These are phyloP conservation scores for Trichoderma erinaceum DNA, from an alignment of 495 filamentous ascomycete species.

Conservation along the genomic window DNA sequence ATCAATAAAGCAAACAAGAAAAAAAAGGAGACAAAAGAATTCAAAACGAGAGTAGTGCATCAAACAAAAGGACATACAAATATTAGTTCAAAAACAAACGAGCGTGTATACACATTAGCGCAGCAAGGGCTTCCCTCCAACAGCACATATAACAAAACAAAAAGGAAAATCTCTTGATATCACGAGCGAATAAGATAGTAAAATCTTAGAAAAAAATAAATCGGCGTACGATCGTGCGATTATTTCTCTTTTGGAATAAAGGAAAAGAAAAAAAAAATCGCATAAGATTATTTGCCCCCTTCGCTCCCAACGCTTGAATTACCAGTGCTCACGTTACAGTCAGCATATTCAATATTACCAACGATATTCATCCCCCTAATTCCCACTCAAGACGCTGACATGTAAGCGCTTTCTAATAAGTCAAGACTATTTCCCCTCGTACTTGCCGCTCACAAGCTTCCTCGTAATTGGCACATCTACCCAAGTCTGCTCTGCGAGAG, in stretches of 20 bases:
- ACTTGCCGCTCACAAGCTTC: constrained; percentile 76
- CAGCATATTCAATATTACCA: background rate
- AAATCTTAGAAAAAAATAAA: background rate
- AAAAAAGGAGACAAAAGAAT: background rate
- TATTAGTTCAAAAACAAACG: background rate
- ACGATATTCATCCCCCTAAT: background rate
- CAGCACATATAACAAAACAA: background rate
- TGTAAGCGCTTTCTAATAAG: background rate
- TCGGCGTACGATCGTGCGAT: constrained; percentile 2
- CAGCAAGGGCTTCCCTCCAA: background rate
- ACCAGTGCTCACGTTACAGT: background rate
- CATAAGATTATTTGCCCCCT: background rate
- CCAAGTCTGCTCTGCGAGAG: constrained; percentile 53
- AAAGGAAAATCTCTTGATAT: constrained; percentile 1
- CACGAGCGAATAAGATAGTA: background rate
- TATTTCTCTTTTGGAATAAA: background rate
- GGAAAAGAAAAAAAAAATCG: background rate
- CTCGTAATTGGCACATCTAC: constrained; percentile 62
- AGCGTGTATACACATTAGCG: constrained; percentile 10
- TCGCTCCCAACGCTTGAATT: too few relatives aligned
- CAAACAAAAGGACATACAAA: background rate
- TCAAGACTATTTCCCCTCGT: constrained; percentile 45
- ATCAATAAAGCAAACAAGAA: background rate
- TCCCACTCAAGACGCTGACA: background rate
- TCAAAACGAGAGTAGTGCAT: background rate